phyloP scores from a whole-genome alignment of 805 yeast species.

The Candida ipomoeae region DNA sequence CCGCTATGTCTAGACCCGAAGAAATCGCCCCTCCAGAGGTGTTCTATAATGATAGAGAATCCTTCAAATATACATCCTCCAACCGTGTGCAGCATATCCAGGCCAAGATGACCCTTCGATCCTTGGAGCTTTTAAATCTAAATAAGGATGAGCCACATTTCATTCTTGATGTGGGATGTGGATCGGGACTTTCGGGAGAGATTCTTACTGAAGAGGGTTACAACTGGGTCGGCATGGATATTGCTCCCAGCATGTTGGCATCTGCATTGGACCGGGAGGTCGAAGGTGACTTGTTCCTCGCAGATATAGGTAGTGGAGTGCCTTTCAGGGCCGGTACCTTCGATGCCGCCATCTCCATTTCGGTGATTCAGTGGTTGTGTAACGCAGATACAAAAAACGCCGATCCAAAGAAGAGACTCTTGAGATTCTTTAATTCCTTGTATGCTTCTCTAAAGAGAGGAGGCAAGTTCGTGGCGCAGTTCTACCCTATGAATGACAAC shows the following conservation, averaged over 20 bases:
- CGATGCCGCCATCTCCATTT: conserved; percentile 92
- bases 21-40: conserved; percentile 95
- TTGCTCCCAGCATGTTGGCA: conserved; percentile 92
- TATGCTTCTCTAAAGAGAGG: conserved; percentile 87
- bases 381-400: conserved; percentile 82
- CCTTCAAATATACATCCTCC: conserved; percentile 83
- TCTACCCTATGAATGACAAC: conserved; percentile 86
- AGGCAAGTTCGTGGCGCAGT: conserved; percentile 96
- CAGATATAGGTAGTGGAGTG: conserved; percentile 90
- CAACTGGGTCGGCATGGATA: conserved; percentile 94
- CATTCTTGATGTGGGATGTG: conserved; percentile 91
- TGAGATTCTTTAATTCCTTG: conserved; percentile 80
- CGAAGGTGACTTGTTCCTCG: conserved; percentile 87
- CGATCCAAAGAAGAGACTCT: conserved; percentile 79
- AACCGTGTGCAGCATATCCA: conserved; percentile 98
- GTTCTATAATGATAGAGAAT: conserved; percentile 87
- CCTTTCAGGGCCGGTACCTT: conserved; percentile 96
- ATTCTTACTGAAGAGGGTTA: conserved; percentile 91
- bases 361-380: conserved; percentile 97
- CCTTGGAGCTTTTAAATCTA: conserved; percentile 79
- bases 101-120: conserved; percentile 94
- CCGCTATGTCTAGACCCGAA: conserved; percentile 88
- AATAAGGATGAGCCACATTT: conserved; percentile 58
- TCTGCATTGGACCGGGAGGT: conserved; percentile 88
- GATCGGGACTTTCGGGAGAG: conserved; percentile 94